Evolutionary conservation across 2,329 filamentous ascomycete species (phyloP).

Genomic region (Shiraia bambusicola): DNA sequence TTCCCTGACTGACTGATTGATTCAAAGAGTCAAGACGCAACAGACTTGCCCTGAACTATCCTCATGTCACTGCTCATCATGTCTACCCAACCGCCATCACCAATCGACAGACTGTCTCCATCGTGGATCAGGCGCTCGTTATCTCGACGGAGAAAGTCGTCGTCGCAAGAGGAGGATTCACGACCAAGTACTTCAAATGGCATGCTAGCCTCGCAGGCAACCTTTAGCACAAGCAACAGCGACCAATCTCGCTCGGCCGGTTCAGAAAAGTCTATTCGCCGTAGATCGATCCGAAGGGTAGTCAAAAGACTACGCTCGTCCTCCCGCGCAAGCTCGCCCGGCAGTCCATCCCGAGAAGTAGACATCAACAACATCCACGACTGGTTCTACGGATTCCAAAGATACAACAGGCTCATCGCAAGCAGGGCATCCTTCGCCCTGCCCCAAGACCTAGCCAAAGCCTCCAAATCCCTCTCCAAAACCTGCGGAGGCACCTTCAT

Average conservation of each 20-base stretch:
- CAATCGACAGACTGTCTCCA: conserved; percentile 25
- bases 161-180: conserved; percentile 13
- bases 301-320: conserved; percentile 31
- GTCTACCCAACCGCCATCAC: conserved; percentile 22
- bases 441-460: conserved; percentile 22
- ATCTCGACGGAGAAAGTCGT: conserved; percentile 14
- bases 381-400: conserved; percentile 34
- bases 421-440: conserved; percentile 16
- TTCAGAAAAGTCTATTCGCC: conserved; percentile 24
- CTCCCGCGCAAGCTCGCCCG: conserved; percentile 25
- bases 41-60: neutral
- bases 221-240: conserved; percentile 27
- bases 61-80: conserved; percentile 33
- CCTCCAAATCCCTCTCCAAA: conserved; percentile 28
- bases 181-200: conserved; percentile 17
- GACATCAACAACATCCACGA: conserved; percentile 31
- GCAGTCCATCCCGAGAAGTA: conserved; percentile 18
- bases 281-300: conserved; percentile 24
- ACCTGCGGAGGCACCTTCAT: conserved; percentile 34
- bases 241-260: conserved; percentile 27
- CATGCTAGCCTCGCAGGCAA: conserved; percentile 18
- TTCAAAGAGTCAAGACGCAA: neutral
- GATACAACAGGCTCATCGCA: conserved; percentile 36
- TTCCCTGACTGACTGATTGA: neutral
- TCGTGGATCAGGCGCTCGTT: conserved; percentile 26